These are phyloP conservation scores for Elsinoe ampelina DNA, from an alignment of 2,329 filamentous ascomycete species.

Conservation along the genomic window DNA sequence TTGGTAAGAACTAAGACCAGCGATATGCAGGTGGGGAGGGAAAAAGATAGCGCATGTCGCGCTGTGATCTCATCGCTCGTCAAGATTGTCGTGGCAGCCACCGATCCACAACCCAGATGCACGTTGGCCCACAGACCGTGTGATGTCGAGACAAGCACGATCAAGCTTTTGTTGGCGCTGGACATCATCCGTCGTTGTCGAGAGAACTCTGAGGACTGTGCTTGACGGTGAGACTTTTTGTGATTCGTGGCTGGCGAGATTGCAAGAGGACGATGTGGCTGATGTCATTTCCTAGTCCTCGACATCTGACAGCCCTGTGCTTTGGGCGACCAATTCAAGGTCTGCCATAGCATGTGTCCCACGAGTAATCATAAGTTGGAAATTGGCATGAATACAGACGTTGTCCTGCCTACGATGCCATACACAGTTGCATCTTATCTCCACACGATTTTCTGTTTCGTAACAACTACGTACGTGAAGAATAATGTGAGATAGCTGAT, in stretches of 20 bases:
- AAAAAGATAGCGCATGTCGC: not conserved
- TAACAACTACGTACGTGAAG: not conserved
- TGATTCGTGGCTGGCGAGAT: not conserved
- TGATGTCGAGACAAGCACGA: slow-evolving; percentile 9
- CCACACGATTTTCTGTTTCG: not conserved
- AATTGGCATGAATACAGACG: no score
- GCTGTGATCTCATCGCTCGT: slow-evolving; percentile 7
- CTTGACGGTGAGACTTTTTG: not conserved
- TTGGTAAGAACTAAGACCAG: not conserved
- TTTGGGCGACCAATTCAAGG: not conserved
- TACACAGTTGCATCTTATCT: no score
- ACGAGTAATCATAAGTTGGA: no score
- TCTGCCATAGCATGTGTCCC: no score
- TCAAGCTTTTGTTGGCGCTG: slow-evolving; percentile 7
- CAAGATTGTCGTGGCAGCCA: slow-evolving; percentile 3
- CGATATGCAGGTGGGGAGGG: not conserved
- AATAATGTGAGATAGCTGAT: not conserved
- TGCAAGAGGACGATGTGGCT: slow-evolving; percentile 4
- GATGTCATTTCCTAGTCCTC: slow-evolving; percentile 5
- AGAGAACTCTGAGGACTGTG: no score
- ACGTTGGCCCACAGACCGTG: not conserved
- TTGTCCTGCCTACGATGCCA: no score
- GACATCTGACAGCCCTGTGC: not conserved
- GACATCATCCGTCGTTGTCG: not conserved
- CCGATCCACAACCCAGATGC: slow-evolving; percentile 9